These are phyloP conservation scores for Mycena amicta DNA, from an alignment of 768 basidiomycete species.

Conservation along the genomic window DNA sequence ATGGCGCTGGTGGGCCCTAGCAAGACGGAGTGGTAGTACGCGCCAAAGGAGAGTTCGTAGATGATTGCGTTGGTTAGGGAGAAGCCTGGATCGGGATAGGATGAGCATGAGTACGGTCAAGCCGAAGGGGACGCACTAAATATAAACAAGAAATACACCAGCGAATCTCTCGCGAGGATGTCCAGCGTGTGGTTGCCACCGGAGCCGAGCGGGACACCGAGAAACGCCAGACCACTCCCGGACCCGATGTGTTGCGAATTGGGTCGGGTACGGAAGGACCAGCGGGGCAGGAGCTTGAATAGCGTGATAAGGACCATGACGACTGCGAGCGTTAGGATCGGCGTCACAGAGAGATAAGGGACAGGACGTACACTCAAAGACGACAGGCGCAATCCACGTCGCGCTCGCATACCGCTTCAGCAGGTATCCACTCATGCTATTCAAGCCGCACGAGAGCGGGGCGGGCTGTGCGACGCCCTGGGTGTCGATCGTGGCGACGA, in stretches of 20 bases:
- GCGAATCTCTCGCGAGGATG: constrained; percentile 23
- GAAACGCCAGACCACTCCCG: constrained; percentile 1
- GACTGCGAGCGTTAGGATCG: constrained; percentile 2
- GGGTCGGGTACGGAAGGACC: constrained; percentile 1
- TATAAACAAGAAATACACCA: constrained; percentile 23
- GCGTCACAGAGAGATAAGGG: neutral
- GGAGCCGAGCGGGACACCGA: neutral
- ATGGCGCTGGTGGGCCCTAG: constrained; percentile 18
- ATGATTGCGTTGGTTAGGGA: constrained; percentile 13
- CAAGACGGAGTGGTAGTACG: constrained; percentile 14
- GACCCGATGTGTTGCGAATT: neutral
- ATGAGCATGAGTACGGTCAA: neutral
- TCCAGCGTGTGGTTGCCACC: constrained; percentile 5
- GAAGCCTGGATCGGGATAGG: constrained; percentile 1
- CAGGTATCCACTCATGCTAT: constrained; percentile 5
- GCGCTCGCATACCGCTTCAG: constrained; percentile 6
- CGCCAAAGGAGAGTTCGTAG: constrained; percentile 10
- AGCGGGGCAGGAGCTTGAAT: constrained; percentile 15
- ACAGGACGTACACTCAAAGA: constrained; percentile 20
- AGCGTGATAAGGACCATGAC: constrained; percentile 18
- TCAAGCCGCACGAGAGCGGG: constrained; percentile 14
- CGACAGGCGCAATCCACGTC: constrained; percentile 23
- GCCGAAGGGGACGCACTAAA: constrained; percentile 7
- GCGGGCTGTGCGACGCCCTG: constrained; percentile 13
- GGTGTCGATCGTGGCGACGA: constrained; percentile 12